phyloP scores from a whole-genome alignment of 768 basidiomycete genomes.

The Russula sp. region DNA sequence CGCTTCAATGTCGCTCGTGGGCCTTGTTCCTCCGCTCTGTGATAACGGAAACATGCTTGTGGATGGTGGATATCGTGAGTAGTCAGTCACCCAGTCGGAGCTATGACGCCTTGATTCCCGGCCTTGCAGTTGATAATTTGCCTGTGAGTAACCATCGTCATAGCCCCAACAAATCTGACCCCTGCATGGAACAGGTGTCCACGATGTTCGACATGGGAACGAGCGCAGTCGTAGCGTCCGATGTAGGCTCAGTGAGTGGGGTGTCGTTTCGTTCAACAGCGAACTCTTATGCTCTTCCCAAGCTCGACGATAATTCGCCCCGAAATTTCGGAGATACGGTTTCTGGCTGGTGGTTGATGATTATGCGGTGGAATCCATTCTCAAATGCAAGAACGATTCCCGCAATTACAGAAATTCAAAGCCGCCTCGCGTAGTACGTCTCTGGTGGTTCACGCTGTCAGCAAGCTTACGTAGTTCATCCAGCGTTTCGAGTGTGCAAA shows the following conservation, averaged over 20 bases:
- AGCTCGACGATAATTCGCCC: constrained; percentile 94
- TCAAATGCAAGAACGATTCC: constrained; percentile 72
- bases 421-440: constrained; percentile 89
- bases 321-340: constrained; percentile 92
- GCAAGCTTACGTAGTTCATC: constrained; percentile 7
- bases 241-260: constrained; percentile 75
- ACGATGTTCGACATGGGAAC: constrained; percentile 92
- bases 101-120: constrained; percentile 14
- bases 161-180: neutral
- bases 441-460: constrained; percentile 4
- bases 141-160: constrained; percentile 46
- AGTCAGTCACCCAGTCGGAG: constrained; percentile 32
- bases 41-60: constrained; percentile 92
- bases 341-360: constrained; percentile 92
- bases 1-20: constrained; percentile 96
- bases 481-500: constrained; percentile 93
- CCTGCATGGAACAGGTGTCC: constrained; percentile 49
- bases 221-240: constrained; percentile 83
- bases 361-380: constrained; percentile 93
- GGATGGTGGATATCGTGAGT: constrained; percentile 81
- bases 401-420: constrained; percentile 89
- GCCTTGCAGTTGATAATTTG: constrained; percentile 69
- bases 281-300: neutral
- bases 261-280: neutral
- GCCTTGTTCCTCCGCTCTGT: constrained; percentile 88